These are phyloP conservation scores for Fusarium drepaniforme DNA, from an alignment of 2,329 filamentous ascomycete species.

Conservation along the genomic window DNA sequence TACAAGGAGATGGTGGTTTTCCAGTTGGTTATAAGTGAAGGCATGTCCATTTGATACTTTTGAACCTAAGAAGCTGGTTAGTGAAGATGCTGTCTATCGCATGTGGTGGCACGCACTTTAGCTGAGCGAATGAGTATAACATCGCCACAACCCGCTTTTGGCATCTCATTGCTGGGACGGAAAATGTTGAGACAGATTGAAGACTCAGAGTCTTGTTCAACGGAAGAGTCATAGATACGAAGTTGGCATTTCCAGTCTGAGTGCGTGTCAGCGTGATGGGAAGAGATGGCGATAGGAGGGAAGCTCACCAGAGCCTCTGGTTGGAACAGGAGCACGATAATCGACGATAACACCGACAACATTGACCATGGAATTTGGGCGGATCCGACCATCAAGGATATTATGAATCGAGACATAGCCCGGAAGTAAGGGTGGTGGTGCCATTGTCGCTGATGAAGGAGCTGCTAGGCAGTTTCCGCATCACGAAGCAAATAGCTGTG, in stretches of 20 bases:
- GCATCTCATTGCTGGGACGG: slow-evolving; percentile 61
- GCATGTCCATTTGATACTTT: slow-evolving; percentile 39
- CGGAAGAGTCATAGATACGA: slow-evolving; percentile 70
- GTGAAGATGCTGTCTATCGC: not conserved
- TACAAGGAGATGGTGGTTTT: slow-evolving; percentile 61
- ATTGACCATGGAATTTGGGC: slow-evolving; percentile 56
- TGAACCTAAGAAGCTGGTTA: slow-evolving; percentile 55
- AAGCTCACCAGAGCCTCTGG: slow-evolving; percentile 63
- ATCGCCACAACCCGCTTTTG: slow-evolving; percentile 56
- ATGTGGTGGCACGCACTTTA: slow-evolving; percentile 57
- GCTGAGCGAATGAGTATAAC: slow-evolving; percentile 61
- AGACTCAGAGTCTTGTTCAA: slow-evolving; percentile 56
- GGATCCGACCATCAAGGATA: slow-evolving; percentile 56
- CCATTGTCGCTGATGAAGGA: slow-evolving; percentile 13
- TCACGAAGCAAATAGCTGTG: not conserved
- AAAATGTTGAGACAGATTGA: slow-evolving; percentile 71
- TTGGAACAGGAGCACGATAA: slow-evolving; percentile 63
- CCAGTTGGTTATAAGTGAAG: slow-evolving; percentile 60
- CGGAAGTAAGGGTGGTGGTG: slow-evolving; percentile 29
- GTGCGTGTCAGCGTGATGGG: slow-evolving; percentile 4
- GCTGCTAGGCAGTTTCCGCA: slow-evolving; percentile 12
- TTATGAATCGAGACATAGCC: slow-evolving; percentile 51
- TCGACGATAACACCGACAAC: slow-evolving; percentile 81
- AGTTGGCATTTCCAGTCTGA: slow-evolving; percentile 72
- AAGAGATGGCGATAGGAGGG: not conserved